Base-by-base conservation (phyloP, 495 filamentous ascomycete genomes). In the Achaetomiella virescens region DNA sequence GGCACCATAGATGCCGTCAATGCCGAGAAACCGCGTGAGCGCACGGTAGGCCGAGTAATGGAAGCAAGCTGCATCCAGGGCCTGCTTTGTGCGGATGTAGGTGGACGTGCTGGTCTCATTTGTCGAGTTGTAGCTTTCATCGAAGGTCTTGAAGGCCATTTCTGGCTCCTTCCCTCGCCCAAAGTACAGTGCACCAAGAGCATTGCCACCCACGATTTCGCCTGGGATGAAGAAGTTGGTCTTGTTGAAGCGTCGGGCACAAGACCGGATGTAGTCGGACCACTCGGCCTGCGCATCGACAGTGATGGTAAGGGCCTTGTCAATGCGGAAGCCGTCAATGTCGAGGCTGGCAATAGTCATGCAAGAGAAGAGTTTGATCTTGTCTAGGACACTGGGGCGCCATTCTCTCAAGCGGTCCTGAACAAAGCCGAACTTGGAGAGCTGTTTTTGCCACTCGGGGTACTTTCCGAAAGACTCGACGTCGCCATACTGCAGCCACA, bases 381-480 rank as follows among this genome's bases (percentile, higher is more conserved):
- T 80, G 36, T 81, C 70, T 22, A 77, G 71, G 8, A 88, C 85
- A 47, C 72, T 75, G 0, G 83, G 81, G 21, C 76, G 64, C 85
- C 85, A 89, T 66, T 88, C 85, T 25, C 86, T 77, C n/a, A 89
- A 72, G 55, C 86, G 82, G 63, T 89, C 85, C 65, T 89, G 86
- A 2, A 88, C 86, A 35, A 77, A 84, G 36, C 83, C 83, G 66
- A 88, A 88, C 57, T 88, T 88, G 7, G 84, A 78, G 31, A 89
- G 70, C 59, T 86, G 77, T 15, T 66, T 64, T 56, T 85, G 72
- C 76, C 80, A 88, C 54, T 86, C 83, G 8, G 85, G 85, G 48
- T 75, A 86, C 20, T 81, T 79, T 52, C 84, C 84, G 48, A 87
- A 86, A 11, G 84, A 80, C 63, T 84, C 82, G 24, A 78, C 80